phyloP scores from a whole-genome alignment of 495 filamentous ascomycete species.

The Aspergillus cristatus region DNA sequence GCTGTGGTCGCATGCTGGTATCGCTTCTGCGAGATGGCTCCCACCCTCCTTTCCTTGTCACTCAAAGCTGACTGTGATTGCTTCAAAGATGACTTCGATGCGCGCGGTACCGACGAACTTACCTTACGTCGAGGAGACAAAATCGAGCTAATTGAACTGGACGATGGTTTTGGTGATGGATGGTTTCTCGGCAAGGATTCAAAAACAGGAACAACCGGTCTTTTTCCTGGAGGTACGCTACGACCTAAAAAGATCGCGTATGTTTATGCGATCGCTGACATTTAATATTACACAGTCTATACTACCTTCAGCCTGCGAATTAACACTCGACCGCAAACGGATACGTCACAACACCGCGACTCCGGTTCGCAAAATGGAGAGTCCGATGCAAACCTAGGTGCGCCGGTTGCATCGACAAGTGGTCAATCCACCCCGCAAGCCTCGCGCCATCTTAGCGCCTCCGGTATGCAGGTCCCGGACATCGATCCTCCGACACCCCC shows the following conservation, averaged over 20 bases:
- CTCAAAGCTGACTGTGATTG: slow-evolving; percentile 4
- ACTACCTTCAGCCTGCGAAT: slow-evolving; percentile 25
- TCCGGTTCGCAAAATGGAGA: neutral
- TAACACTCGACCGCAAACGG: slow-evolving; percentile 6
- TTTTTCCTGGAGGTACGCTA: slow-evolving; percentile 78
- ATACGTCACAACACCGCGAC: neutral
- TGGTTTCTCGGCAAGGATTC: slow-evolving; percentile 90
- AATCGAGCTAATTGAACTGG: slow-evolving; percentile 85
- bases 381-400: neutral
- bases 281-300: slow-evolving; percentile 17
- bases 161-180: slow-evolving; percentile 96
- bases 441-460: slow-evolving; percentile 35
- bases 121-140: slow-evolving; percentile 78
- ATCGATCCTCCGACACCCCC: slow-evolving; percentile 11
- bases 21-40: too few species aligned
- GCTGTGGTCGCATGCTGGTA: slow-evolving; percentile 7
- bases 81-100: slow-evolving; percentile 66
- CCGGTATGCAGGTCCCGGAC: slow-evolving; percentile 18
- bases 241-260: too few species aligned
- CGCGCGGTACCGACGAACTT: slow-evolving; percentile 87
- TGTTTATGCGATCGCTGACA: too few species aligned
- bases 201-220: slow-evolving; percentile 62
- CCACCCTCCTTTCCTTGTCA: slow-evolving; percentile 1
- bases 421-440: slow-evolving; percentile 40
- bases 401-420: slow-evolving; percentile 15